phyloP scores from a whole-genome alignment of 2,329 filamentous ascomycete genomes.

The Xylariaceae sp. region DNA sequence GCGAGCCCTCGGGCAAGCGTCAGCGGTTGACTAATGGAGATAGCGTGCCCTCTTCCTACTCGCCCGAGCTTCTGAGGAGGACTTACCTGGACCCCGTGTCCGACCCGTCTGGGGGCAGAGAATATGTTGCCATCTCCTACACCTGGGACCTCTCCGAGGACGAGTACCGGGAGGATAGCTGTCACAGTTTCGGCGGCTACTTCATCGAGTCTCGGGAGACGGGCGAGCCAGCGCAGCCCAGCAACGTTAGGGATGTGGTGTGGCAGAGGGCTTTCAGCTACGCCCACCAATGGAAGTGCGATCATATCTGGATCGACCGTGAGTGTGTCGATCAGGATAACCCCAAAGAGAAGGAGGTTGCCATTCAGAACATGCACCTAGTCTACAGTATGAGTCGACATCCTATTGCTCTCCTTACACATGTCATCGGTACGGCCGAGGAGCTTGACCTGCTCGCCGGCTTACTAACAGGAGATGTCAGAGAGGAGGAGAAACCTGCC shows the following conservation, averaged over 20 bases:
- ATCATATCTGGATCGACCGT: constrained; percentile 27
- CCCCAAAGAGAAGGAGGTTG: constrained; percentile 22
- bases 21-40: constrained; percentile 20
- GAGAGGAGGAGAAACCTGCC: constrained; percentile 18
- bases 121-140: constrained; percentile 29
- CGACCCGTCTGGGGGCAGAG: constrained; percentile 16
- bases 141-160: constrained; percentile 26
- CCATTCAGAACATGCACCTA: constrained; percentile 29
- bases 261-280: constrained; percentile 24
- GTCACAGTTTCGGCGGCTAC: constrained; percentile 17
- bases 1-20: constrained; percentile 24
- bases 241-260: constrained; percentile 23
- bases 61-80: constrained; percentile 20
- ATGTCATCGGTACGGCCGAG: constrained; percentile 18
- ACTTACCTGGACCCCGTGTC: constrained; percentile 22
- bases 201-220: constrained; percentile 21
- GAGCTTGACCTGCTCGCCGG: constrained; percentile 24
- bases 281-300: constrained; percentile 22
- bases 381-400: constrained; percentile 25
- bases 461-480: constrained; percentile 20
- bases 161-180: constrained; percentile 15
- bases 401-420: constrained; percentile 27
- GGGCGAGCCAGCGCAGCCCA: constrained; percentile 20
- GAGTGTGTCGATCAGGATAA: constrained; percentile 28
- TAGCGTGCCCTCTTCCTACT: constrained; percentile 15